Base-by-base conservation (phyloP, 768 basidiomycete species). In the Pulveroboletus sp. region DNA sequence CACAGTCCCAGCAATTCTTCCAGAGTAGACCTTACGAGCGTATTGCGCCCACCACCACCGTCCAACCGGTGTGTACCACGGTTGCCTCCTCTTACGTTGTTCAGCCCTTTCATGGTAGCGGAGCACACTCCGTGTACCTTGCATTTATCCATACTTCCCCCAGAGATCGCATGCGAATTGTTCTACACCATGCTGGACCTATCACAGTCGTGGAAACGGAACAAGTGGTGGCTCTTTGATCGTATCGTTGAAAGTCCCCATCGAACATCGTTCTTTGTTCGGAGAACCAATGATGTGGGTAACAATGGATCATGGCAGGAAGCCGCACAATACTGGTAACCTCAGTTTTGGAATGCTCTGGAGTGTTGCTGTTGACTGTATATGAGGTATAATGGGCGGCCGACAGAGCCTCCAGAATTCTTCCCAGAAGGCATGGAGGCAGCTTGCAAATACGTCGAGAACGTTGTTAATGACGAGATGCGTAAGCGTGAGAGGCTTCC, bases 151-250 rank as follows among this genome's bases (percentile, higher is more conserved):
- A 62, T 86, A 18, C 76, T 92, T 9, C 86, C 90, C 8, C 76
- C 81, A 3, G 83, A 89, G 41, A 77, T 92, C 15, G 89, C 90
- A 0, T 89, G 79, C 62, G 73, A 73, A 43, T 71, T 92, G 18
- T 92, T 88, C 65, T 83, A 90, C 55, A 75, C 74, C 0, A 84
- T 92, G 86, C 52, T 85, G 12, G 74, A 81, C 42, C 69, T 74
- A 14, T 82, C 88, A 17, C 72, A 68, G 36, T 58, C 66, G 8
- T 92, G 89, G 89, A 70, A 77, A 54, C 72, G 80, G 43, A 89
- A 86, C 53, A 86, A 82, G 57, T 92, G 89, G 90, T 91, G 84
- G 83, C 74, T 92, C 17, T 85, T 88, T 65, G 88, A 92, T 59
- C 75, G 82, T 18, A 53, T 91, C 12, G 90, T 91, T 2, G 87